Percentiles rank a stretch among this genome's conserved stretches.
These are phyloP conservation scores for Lactifluus subvellereus DNA, from an alignment of 768 basidiomycete species.

Conservation along the genomic window DNA sequence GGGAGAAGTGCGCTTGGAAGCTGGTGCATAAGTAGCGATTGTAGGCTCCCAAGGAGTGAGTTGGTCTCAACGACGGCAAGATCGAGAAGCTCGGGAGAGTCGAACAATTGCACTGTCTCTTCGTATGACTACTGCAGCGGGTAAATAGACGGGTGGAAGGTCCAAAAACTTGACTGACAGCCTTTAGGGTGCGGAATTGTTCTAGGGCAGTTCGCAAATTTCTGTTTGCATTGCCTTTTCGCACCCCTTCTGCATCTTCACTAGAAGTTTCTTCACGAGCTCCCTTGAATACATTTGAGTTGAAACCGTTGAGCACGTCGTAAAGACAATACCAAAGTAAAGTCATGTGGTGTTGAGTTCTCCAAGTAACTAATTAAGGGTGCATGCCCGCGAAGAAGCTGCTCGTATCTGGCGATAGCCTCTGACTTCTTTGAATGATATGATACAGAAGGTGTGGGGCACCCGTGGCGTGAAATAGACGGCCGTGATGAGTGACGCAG, in stretches of 20 bases:
- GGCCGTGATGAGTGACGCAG: neutral
- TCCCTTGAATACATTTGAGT: slow-evolving; percentile 1
- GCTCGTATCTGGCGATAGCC: slow-evolving; percentile 6
- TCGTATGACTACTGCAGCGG: slow-evolving; percentile 14
- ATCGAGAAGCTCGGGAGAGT: slow-evolving; percentile 21
- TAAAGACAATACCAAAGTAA: slow-evolving; percentile 5
- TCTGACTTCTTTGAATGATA: slow-evolving; percentile 11
- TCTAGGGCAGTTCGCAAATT: slow-evolving; percentile 1
- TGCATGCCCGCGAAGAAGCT: slow-evolving; percentile 17
- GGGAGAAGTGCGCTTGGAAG: slow-evolving; percentile 76
- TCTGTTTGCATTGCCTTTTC: slow-evolving; percentile 3
- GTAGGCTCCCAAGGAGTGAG: slow-evolving; percentile 9
- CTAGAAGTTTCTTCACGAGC: neutral
- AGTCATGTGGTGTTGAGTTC: neutral
- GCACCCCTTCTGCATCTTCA: neutral
- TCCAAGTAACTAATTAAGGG: slow-evolving; percentile 14
- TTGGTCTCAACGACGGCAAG: slow-evolving; percentile 19
- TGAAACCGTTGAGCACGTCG: neutral
- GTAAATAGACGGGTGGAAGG: slow-evolving; percentile 3
- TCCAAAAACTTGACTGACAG: slow-evolving; percentile 9
- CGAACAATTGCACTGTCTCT: slow-evolving; percentile 18
- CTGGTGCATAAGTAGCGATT: slow-evolving; percentile 31
- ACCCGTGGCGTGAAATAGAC: neutral
- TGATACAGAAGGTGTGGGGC: neutral
- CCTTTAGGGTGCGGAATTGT: slow-evolving; percentile 1